A percentile compares a stretch with the other conserved stretches of the same genome.
Evolutionary conservation across 768 basidiomycete genomes (phyloP).

Genomic region (Leucocoprinus birnbaumii): DNA sequence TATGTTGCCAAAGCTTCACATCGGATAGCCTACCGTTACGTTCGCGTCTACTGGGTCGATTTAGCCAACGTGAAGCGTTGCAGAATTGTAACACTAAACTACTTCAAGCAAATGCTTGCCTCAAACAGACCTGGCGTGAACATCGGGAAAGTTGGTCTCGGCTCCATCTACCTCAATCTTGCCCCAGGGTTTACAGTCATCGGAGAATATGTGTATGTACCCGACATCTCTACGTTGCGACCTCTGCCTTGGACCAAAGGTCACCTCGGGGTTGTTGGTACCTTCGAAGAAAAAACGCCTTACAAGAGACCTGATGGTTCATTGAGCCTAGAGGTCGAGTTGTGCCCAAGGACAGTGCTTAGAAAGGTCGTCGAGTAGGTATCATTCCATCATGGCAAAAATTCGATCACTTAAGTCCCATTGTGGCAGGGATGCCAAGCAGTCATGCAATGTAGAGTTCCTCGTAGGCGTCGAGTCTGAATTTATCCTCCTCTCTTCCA

Average conservation of each 20-base stretch:
- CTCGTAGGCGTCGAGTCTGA: slow-evolving; percentile 70
- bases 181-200: slow-evolving; percentile 44
- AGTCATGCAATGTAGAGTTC: slow-evolving; percentile 37
- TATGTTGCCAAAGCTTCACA: neutral
- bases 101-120: slow-evolving; percentile 47
- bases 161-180: slow-evolving; percentile 38
- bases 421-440: slow-evolving; percentile 17
- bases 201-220: slow-evolving; percentile 55
- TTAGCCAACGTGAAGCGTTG: slow-evolving; percentile 49
- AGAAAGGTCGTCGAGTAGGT: neutral
- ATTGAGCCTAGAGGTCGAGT: slow-evolving; percentile 1
- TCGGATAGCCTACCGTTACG: slow-evolving; percentile 30
- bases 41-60: slow-evolving; percentile 65
- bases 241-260: slow-evolving; percentile 49
- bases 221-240: slow-evolving; percentile 52
- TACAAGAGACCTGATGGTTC: slow-evolving; percentile 23
- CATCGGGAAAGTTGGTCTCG: slow-evolving; percentile 39
- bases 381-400: neutral
- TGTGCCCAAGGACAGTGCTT: neutral
- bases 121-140: slow-evolving; percentile 48
- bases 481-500: slow-evolving; percentile 58
- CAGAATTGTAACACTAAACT: slow-evolving; percentile 48
- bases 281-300: slow-evolving; percentile 53
- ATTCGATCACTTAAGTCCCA: neutral
- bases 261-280: slow-evolving; percentile 57